phyloP scores from a whole-genome alignment of 1,284 basidiomycete species.

The Apiotrichum gracile region DNA sequence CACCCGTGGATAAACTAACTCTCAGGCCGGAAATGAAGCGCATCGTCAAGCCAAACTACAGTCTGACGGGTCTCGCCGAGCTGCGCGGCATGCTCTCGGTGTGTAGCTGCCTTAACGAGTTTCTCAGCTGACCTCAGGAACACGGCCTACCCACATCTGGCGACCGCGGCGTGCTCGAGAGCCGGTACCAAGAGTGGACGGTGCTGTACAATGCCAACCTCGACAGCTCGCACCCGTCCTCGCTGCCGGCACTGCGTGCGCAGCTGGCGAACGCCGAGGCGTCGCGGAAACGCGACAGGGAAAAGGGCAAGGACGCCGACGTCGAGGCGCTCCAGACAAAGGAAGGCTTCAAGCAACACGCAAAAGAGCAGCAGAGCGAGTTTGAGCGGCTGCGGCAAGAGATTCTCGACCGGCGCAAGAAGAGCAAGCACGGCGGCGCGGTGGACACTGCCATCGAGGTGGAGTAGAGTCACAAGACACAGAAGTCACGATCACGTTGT shows the following conservation, averaged over 20 bases:
- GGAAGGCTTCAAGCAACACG: constrained; percentile 35
- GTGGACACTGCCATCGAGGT: constrained; percentile 38
- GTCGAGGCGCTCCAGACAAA: constrained; percentile 29
- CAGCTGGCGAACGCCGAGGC: constrained; percentile 31
- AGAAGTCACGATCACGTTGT: too few species aligned
- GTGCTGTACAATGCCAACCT: constrained; percentile 46
- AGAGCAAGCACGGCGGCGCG: constrained; percentile 5
- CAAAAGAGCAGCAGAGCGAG: constrained; percentile 30
- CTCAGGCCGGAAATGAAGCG: constrained; percentile 31
- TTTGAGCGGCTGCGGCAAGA: constrained; percentile 38
- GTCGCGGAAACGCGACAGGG: constrained; percentile 31
- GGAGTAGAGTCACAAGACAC: too few species aligned
- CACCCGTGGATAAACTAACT: neutral
- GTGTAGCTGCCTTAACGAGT: neutral
- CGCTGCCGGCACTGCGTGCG: constrained; percentile 34
- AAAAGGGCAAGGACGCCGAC: constrained; percentile 35
- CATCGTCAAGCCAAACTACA: constrained; percentile 45
- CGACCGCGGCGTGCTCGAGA: constrained; percentile 31
- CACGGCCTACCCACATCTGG: constrained; percentile 37
- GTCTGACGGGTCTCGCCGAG: constrained; percentile 35
- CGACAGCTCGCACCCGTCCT: constrained; percentile 41
- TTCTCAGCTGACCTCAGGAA: constrained; percentile 17
- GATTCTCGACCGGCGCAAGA: constrained; percentile 34
- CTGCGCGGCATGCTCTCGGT: constrained; percentile 30
- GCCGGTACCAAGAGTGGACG: constrained; percentile 44